Base-by-base conservation (phyloP, 2,329 filamentous ascomycete genomes). In the Phialemoniopsis sp. region DNA sequence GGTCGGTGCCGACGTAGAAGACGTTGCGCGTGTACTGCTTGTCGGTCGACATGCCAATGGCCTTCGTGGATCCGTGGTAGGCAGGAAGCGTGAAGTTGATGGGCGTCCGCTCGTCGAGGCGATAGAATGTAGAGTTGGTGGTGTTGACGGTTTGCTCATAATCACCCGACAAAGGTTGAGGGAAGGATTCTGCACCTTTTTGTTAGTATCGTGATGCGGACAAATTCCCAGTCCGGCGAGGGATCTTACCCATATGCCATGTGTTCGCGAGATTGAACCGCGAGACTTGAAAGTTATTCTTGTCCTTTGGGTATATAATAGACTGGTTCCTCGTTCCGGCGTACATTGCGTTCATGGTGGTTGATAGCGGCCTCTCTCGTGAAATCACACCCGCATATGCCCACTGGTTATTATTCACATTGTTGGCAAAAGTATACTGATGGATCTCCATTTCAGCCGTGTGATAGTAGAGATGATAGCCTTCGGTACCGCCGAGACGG, bases 381-480 rank as follows among this genome's bases (percentile, higher is more conserved):
- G 59, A 59, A 7, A 66, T 49, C n/a, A 51, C 18, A 15, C 57
- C 60, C 28, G 42, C 40, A 28, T 60, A 57, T 2, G 33, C 19
- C 60, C 63, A 66, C 3, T 42, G 39, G 4, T 45, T 47, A 7
- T 44, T 35, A 3, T 29, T 37, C 3, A 50, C 56, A 39, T 63
- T 36, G 4, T 30, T 37, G 5, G 50, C 56, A 41, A 63, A 67
- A 7, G 47, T 45, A 13, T 66, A 42, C 35, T 56, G 45, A 18
- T 59, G 62, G 36, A 66, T 40, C 7, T 43, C 46, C 14, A 49
- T 54, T 19, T 56, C 39, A 18, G 50, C 37, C 42, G 62, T 62
- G 45, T 65, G 62, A 40, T 57, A 66, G 46, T 58, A 66, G 12
- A 66, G 47, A 10, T 63, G 60, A 33, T 66, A 65, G 17, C 62